These are phyloP conservation scores for Anthracocystis panici-leucophaei DNA, from an alignment of 1,284 basidiomycete genomes.

Conservation along the genomic window DNA sequence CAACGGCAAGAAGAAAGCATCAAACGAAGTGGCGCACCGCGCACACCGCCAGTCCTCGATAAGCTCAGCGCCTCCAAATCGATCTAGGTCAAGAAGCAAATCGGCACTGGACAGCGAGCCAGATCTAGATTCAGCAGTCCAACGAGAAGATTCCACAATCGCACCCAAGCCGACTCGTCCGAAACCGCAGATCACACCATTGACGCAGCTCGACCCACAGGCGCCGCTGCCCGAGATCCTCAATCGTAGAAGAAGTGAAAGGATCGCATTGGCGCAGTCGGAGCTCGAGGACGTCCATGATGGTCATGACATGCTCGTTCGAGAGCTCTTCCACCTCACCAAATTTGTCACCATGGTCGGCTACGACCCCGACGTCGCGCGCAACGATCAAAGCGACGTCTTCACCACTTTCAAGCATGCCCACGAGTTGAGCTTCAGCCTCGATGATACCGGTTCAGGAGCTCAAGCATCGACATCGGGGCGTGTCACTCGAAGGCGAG, in stretches of 20 bases:
- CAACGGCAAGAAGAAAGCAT: constrained; percentile 13
- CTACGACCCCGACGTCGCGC: constrained; percentile 58
- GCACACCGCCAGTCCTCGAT: constrained; percentile 12
- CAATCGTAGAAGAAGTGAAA: constrained; percentile 32
- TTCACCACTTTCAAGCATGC: constrained; percentile 54
- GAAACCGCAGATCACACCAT: constrained; percentile 34
- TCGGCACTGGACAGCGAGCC: constrained; percentile 22
- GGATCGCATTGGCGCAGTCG: constrained; percentile 33
- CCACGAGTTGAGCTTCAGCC: constrained; percentile 48
- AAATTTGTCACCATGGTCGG: constrained; percentile 62
- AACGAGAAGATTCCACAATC: constrained; percentile 2
- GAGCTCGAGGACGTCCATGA: constrained; percentile 54
- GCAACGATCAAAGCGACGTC: constrained; percentile 52
- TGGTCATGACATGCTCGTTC: constrained; percentile 59
- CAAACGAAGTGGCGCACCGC: constrained; percentile 18
- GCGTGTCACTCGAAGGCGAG: constrained; percentile 50
- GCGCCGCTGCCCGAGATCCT: constrained; percentile 35
- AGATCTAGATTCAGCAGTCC: constrained; percentile 1
- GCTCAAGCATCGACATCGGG: constrained; percentile 22
- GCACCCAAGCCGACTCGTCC: constrained; percentile 1
- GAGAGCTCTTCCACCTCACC: constrained; percentile 62
- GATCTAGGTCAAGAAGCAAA: constrained; percentile 40
- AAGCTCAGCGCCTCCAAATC: constrained; percentile 13
- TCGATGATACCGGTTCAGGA: constrained; percentile 22
- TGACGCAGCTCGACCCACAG: constrained; percentile 21